Conservation (phyloP, 2,329 filamentous ascomycete species). For the Aspergillus aculeatus region DNA sequence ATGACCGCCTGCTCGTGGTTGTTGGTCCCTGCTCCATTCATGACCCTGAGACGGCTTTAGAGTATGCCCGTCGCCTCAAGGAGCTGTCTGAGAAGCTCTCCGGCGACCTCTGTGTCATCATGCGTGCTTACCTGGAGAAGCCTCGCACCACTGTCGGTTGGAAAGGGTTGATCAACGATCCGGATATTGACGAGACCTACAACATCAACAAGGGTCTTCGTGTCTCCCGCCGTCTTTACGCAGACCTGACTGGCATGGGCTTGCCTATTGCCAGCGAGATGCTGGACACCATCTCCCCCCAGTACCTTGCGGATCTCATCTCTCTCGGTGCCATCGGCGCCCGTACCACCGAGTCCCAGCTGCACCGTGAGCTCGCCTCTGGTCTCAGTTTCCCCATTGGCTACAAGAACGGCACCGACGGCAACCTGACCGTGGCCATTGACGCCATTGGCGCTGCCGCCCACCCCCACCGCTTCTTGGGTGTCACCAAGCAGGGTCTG, state of each 20-base stretch:
- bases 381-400: conserved; percentile 96
- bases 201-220: conserved; percentile 98
- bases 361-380: conserved; percentile 92
- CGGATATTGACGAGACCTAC: conserved; percentile 94
- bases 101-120: conserved; percentile 84
- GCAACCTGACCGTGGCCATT: conserved; percentile 84
- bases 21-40: conserved; percentile 97
- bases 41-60: conserved; percentile 81
- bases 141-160: conserved; percentile 96
- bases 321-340: conserved; percentile 94
- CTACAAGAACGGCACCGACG: conserved; percentile 99
- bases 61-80: conserved; percentile 82
- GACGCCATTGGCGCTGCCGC: conserved; percentile 81
- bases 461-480: conserved; percentile 85
- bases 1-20: conserved; percentile 88
- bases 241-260: conserved; percentile 78
- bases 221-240: conserved; percentile 88
- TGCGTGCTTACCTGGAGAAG: conserved; percentile 99
- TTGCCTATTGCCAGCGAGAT: conserved; percentile 98
- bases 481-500: conserved; percentile 95
- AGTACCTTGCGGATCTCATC: conserved; percentile 95
- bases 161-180: conserved; percentile 99
- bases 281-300: conserved; percentile 97
- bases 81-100: conserved; percentile 74
- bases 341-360: conserved; percentile 91